Evolutionary conservation across 306 rosid species (phyloP).

Genomic region (Prunus dulcis): DNA sequence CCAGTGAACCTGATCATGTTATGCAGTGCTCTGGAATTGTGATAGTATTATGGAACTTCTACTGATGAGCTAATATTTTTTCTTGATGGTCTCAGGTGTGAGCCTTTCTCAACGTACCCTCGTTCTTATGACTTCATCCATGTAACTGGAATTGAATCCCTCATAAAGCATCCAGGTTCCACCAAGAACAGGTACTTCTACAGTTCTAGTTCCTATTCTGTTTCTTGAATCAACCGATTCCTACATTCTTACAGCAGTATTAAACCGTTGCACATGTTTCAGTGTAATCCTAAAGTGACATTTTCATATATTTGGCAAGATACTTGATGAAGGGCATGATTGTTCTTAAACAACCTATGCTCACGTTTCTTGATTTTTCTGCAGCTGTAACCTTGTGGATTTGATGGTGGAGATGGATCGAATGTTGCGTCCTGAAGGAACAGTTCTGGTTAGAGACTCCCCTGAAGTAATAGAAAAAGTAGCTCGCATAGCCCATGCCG

Average conservation of each 20-base stretch:
- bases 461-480: constrained; percentile 76
- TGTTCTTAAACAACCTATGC: not conserved
- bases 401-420: constrained; percentile 94
- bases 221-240: not conserved
- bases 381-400: constrained; percentile 89
- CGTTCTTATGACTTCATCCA: constrained; percentile 90
- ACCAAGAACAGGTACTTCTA: constrained; percentile 62
- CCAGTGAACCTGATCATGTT: not conserved
- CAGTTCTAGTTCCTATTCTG: not conserved
- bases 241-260: not conserved
- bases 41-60: not conserved
- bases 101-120: constrained; percentile 98
- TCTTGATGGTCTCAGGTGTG: constrained; percentile 69
- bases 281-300: not conserved
- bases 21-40: constrained; percentile 3
- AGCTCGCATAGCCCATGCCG: constrained; percentile 61
- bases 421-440: constrained; percentile 90
- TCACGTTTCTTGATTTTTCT: constrained; percentile 12
- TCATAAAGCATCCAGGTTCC: constrained; percentile 59
- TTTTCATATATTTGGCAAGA: not conserved
- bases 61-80: constrained; percentile 27
- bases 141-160: constrained; percentile 74
- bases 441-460: constrained; percentile 69
- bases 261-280: not conserved
- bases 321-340: not conserved